Percentiles rank a stretch among this genome's conserved stretches.
Conservation (phyloP, 345 rosid species). For the Arabidopsis arenosa region DNA sequence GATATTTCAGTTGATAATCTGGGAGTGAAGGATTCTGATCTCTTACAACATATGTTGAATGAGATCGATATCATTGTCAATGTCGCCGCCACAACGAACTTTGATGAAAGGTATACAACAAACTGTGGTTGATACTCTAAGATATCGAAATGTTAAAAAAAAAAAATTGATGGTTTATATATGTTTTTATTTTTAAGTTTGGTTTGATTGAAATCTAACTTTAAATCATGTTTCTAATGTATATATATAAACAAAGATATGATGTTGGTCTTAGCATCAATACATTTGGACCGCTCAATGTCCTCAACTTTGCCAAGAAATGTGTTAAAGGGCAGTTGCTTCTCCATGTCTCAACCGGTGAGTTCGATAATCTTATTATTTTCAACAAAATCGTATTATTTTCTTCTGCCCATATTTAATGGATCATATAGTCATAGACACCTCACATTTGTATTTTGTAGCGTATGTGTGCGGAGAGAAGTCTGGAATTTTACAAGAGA, state of each 20-base stretch:
- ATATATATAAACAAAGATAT: constrained; percentile 48
- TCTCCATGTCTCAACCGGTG: constrained; percentile 52
- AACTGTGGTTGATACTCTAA: not conserved
- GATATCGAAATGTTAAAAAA: not conserved
- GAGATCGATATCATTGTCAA: constrained; percentile 63
- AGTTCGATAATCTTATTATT: not conserved
- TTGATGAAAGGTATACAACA: constrained; percentile 67
- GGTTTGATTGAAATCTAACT: constrained; percentile 10
- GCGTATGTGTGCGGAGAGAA: constrained; percentile 72
- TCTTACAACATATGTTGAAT: constrained; percentile 53
- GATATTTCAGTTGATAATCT: constrained; percentile 58
- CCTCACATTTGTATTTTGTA: constrained; percentile 27
- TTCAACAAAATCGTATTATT: not conserved
- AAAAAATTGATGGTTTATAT: too few species aligned
- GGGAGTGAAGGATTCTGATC: constrained; percentile 50
- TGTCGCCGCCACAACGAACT: constrained; percentile 74
- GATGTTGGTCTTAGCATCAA: constrained; percentile 66
- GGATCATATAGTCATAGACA: not conserved
- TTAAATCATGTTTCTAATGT: not conserved
- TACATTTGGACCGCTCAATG: constrained; percentile 64
- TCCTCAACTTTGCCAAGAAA: constrained; percentile 59
- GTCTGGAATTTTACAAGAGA: constrained; percentile 53
- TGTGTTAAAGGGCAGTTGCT: constrained; percentile 56
- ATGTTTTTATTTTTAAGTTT: not conserved
- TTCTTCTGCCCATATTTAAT: not conserved